Conservation (phyloP, 2,329 filamentous ascomycete genomes). For the Curvularia eragrostidis region DNA sequence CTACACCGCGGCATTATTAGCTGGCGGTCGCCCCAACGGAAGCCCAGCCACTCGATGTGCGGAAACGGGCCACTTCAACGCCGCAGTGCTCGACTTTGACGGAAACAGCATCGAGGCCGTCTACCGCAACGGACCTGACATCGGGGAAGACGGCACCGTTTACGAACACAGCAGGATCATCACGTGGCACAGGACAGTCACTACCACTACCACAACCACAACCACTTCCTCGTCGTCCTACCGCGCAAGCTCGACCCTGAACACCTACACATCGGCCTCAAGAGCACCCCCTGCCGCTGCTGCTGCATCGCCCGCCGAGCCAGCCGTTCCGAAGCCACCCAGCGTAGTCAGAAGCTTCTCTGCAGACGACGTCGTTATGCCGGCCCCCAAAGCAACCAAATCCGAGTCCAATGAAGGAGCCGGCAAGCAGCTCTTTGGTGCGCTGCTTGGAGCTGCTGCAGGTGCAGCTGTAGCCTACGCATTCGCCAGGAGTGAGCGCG, state of each 20-base stretch:
- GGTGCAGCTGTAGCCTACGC: conserved; percentile 79
- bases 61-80: conserved; percentile 65
- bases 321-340: conserved; percentile 33
- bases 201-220: conserved; percentile 22
- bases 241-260: conserved; percentile 42
- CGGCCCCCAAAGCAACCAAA: conserved; percentile 34
- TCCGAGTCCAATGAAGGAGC: conserved; percentile 55
- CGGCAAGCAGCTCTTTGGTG: conserved; percentile 73
- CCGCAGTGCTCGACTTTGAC: conserved; percentile 75
- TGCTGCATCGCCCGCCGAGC: conserved; percentile 34
- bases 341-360: conserved; percentile 43
- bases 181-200: conserved; percentile 46
- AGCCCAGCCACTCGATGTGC: conserved; percentile 62
- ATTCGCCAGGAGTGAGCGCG: conserved; percentile 67
- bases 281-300: conserved; percentile 34
- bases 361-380: conserved; percentile 32
- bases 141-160: conserved; percentile 50
- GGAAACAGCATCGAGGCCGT: conserved; percentile 85
- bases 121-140: conserved; percentile 58
- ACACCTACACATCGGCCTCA: conserved; percentile 37
- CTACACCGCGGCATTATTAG: conserved; percentile 71
- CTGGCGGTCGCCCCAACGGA: conserved; percentile 66
- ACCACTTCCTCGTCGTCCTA: conserved; percentile 16
- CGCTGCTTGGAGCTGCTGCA: conserved; percentile 78
- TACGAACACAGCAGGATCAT: conserved; percentile 55